phyloP scores from a whole-genome alignment of 2,329 filamentous ascomycete genomes.

The Neonectria sp. region DNA sequence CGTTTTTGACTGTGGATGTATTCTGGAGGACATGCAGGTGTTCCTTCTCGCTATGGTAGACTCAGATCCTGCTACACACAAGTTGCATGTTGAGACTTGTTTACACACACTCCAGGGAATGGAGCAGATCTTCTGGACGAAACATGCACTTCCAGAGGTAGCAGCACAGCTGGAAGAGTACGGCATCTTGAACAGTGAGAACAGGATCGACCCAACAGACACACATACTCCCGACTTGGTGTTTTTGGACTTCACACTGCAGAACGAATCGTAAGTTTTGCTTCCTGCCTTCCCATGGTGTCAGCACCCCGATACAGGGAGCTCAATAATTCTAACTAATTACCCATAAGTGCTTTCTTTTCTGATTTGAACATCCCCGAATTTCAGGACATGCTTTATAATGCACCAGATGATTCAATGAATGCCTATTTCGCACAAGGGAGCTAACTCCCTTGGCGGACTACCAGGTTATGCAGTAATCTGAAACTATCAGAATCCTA shows the following conservation, averaged over 20 bases:
- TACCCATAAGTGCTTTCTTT: slow-evolving; percentile 5
- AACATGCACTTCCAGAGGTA: slow-evolving; percentile 22
- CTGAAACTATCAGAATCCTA: background rate
- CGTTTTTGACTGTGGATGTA: slow-evolving; percentile 23
- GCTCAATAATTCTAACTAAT: background rate
- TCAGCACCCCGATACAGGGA: background rate
- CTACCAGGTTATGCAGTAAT: background rate
- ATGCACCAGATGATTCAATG: background rate
- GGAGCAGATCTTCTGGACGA: slow-evolving; percentile 31
- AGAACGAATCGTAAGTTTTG: slow-evolving; percentile 22
- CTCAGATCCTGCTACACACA: slow-evolving; percentile 5
- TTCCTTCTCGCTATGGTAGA: slow-evolving; percentile 18
- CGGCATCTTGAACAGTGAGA: slow-evolving; percentile 18
- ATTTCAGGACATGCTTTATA: slow-evolving; percentile 14
- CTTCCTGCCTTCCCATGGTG: background rate
- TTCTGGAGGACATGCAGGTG: slow-evolving; percentile 27
- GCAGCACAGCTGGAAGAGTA: slow-evolving; percentile 26
- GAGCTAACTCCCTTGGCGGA: background rate
- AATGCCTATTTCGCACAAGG: background rate
- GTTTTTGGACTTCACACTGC: slow-evolving; percentile 21
- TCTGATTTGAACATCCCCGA: slow-evolving; percentile 21
- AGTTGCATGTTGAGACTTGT: slow-evolving; percentile 11
- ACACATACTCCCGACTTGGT: slow-evolving; percentile 6
- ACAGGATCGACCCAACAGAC: background rate
- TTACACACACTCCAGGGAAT: slow-evolving; percentile 24